Percentiles rank a stretch among this genome's conserved stretches.
Evolutionary conservation across 1,284 basidiomycete species (phyloP).

Genomic region (Omphalotus olearius): DNA sequence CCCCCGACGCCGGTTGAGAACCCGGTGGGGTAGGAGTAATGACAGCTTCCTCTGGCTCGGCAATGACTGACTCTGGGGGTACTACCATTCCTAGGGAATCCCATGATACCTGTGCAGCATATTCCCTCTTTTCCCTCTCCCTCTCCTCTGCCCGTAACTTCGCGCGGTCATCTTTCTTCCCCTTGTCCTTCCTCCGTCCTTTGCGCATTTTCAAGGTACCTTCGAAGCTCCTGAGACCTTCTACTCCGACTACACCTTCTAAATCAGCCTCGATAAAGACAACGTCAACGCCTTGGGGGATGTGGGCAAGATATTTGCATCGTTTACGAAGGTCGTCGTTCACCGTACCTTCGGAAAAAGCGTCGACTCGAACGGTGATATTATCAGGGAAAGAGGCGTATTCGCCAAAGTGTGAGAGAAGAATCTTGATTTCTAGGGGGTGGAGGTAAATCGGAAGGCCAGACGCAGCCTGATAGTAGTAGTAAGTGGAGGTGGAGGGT

Average conservation of each 20-base stretch:
- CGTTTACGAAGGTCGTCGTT: slow-evolving; percentile 91
- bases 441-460: slow-evolving; percentile 93
- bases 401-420: slow-evolving; percentile 73
- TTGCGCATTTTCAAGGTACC: slow-evolving; percentile 74
- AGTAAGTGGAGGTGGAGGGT: slow-evolving; percentile 80
- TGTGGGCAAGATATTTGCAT: slow-evolving; percentile 93
- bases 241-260: slow-evolving; percentile 65
- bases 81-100: slow-evolving; percentile 7
- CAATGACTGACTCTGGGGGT: slow-evolving; percentile 18
- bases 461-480: slow-evolving; percentile 93
- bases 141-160: slow-evolving; percentile 75
- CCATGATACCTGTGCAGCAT: slow-evolving; percentile 20
- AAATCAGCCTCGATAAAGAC: slow-evolving; percentile 93
- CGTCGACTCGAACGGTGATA: slow-evolving; percentile 78
- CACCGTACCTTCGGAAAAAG: slow-evolving; percentile 72
- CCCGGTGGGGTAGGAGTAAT: slow-evolving; percentile 20
- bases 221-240: slow-evolving; percentile 77
- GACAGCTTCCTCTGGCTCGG: slow-evolving; percentile 22
- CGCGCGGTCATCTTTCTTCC: slow-evolving; percentile 79
- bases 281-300: slow-evolving; percentile 90
- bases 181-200: slow-evolving; percentile 73
- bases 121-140: slow-evolving; percentile 58
- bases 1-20: slow-evolving; percentile 41
- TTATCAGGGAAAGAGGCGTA: slow-evolving; percentile 85
- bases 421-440: slow-evolving; percentile 92